A percentile compares a stretch with the other conserved stretches of the same genome.
These are phyloP conservation scores for Colletotrichum cordylinicola DNA, from an alignment of 2,329 filamentous ascomycete species.

Conservation along the genomic window DNA sequence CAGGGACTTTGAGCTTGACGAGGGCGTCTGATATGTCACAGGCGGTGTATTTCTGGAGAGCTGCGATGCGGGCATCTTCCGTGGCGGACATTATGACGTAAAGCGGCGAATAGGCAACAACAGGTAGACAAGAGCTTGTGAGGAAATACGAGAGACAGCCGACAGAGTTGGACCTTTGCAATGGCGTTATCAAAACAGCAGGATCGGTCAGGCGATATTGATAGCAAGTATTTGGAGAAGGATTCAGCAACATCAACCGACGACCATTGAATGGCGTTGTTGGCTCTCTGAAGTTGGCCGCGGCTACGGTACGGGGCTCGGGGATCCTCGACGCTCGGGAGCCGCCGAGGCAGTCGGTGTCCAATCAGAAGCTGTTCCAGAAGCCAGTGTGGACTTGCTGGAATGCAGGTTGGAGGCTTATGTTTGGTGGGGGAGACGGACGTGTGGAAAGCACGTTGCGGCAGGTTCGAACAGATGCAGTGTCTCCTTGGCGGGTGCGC, in stretches of 20 bases:
- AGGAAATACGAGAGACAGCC: background rate
- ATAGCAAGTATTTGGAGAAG: background rate
- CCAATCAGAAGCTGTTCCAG: constrained; percentile 33
- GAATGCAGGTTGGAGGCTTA: constrained; percentile 19
- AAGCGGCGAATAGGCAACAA: background rate
- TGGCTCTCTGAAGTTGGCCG: constrained; percentile 26
- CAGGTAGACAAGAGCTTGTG: background rate
- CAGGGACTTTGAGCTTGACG: constrained; percentile 69
- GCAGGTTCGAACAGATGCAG: background rate
- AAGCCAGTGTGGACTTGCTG: constrained; percentile 11
- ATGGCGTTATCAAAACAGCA: background rate
- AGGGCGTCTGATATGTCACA: constrained; percentile 76
- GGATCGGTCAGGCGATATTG: background rate
- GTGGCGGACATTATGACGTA: constrained; percentile 12
- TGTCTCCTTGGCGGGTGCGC: constrained; percentile 9
- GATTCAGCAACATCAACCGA: background rate
- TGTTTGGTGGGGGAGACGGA: constrained; percentile 1
- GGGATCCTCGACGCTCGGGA: constrained; percentile 24
- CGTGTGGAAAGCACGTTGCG: background rate
- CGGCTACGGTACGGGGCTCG: constrained; percentile 18
- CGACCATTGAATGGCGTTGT: constrained; percentile 3
- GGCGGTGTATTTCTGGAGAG: constrained; percentile 45
- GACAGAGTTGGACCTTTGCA: background rate
- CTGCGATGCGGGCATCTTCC: constrained; percentile 25
- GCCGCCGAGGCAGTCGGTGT: constrained; percentile 28